Base-by-base conservation (phyloP, 2,329 filamentous ascomycete species). In the Blastomyces emzantsi region DNA sequence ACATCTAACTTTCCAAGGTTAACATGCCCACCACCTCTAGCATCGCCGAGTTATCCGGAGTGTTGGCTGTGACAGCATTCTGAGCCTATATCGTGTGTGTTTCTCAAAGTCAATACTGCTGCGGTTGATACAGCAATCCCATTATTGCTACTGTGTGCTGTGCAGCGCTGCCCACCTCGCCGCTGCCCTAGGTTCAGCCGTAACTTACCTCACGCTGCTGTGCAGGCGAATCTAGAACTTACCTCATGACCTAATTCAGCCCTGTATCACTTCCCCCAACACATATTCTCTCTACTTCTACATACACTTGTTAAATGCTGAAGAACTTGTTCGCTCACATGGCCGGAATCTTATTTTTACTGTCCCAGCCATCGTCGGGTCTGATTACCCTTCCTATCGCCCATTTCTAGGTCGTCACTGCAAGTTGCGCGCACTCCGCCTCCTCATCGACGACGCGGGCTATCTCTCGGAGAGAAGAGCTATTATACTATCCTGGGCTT, bases 271-370 rank as follows among this genome's bases (percentile, higher is more conserved):
- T 8, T 45, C 47, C 43, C 22, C 60, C 60, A 17, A 7, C 15
- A 19, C 49, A 15, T 33, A 17, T 58, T 45, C n/a, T 51, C 51
- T 64, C 45, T 62, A 55, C 28, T 56, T 58, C 39, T 49, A 61
- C 57, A 41, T 49, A 54, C 61, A 25, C n/a, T 45, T 63, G 43
- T 49, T 56, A 25, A 39, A 56, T n/a, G 62, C 61, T 56, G 22
- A 62, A 52, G 36, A 52, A 62, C 41, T 63, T 64, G 64, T 68
- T 39, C 66, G 67, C 69, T 69, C 71, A 68, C 70, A 73, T 72
- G 71, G 71, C 70, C 70, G 69, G 69, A 67, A 66, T 49, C 63
- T 65, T 57, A 54, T 66, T 22, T 9, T 43, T 56, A 54, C 11
- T 41, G 36, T 57, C 33, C n/a, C 22, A 45, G n/a, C 49, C 61